Evolutionary conservation across 352 stramenopile genomes (phyloP).

Genomic region (Phytophthora agathidicida): DNA sequence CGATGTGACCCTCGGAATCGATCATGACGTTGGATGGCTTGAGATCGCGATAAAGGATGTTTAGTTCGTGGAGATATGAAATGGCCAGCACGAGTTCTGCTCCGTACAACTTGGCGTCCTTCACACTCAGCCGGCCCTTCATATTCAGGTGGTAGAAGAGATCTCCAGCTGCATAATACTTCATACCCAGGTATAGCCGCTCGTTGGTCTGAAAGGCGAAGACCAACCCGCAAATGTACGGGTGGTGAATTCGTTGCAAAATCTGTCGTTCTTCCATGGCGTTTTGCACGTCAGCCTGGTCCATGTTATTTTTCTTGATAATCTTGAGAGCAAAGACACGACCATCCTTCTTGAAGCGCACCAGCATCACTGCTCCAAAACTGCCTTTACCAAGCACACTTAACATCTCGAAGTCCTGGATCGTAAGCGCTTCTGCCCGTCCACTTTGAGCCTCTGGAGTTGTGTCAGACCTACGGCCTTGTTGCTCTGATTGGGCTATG

Average conservation of each 20-base stretch:
- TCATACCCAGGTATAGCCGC: conserved; percentile 90
- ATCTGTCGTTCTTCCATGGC: conserved; percentile 91
- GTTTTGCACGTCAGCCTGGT: conserved; percentile 83
- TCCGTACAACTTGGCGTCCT: conserved; percentile 75
- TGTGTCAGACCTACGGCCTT: conserved; percentile 9
- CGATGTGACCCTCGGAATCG: conserved; percentile 87
- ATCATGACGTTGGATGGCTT: conserved; percentile 93
- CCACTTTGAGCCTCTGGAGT: conserved; percentile 16
- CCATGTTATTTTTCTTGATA: conserved; percentile 91
- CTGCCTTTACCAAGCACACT: conserved; percentile 87
- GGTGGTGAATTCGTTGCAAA: conserved; percentile 87
- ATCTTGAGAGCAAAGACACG: conserved; percentile 91
- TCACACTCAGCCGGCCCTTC: conserved; percentile 66
- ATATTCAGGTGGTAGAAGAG: conserved; percentile 91
- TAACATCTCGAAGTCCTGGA: conserved; percentile 92
- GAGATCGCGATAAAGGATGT: conserved; percentile 89
- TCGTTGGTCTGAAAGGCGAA: conserved; percentile 92
- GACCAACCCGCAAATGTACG: conserved; percentile 87
- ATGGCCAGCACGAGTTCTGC: conserved; percentile 90
- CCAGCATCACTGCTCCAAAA: conserved; percentile 90
- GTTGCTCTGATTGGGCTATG: conserved; percentile 9
- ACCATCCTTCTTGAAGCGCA: conserved; percentile 90
- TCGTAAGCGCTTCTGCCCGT: conserved; percentile 67
- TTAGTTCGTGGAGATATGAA: conserved; percentile 89
- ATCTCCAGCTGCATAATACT: conserved; percentile 89